Evolutionary conservation across 2,329 filamentous ascomycete species (phyloP), one percentile per base, ranked within the genome.

Genomic region (Xylaria sp.): DNA sequence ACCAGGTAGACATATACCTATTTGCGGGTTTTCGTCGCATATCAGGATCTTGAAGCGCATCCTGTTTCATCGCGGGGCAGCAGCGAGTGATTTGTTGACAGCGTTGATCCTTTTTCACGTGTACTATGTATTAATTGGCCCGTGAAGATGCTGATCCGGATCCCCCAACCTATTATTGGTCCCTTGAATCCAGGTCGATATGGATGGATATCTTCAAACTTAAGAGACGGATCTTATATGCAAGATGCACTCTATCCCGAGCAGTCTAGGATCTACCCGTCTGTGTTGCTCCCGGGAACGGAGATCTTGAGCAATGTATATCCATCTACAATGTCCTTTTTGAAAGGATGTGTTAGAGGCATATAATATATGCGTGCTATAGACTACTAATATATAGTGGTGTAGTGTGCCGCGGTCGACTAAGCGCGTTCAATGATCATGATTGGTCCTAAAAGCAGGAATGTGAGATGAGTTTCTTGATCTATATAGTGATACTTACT

Each of bases 11-110:
- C 12, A 16, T 10, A 9, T 9, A 40, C n/a, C n/a, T n/a, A 13
- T 63, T 37, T 16, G 44, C 44, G 60, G 35, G 51, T 54, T n/a
- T 44, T 29, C 44, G 65, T 67, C 59, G 29, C 60, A 60, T 54
- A 23, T 29, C 54, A 13, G 12, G 53, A 53, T 66, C 27, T 60
- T 60, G 65, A 63, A 25, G 60, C 60, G 48, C 29, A 55, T 60
- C 47, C n/a, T 55, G 65, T 68, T 68, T 68, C 65, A 68, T 42
- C 29, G n/a, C 21, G n/a, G 18, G 44, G 44, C 27, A 27, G 32
- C 29, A 47, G 27, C 27, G n/a, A 35, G 18, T 12, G 40, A 54
- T 59, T 63, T n/a, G 18, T 18, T 40, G 37, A 40, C 37, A 40
- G 37, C 60, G 35, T 65, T 44, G 23, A 47, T 21, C 44, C 27